Percentiles rank a stretch among this genome's conserved stretches.
These are phyloP conservation scores for Magnaporthiopsis rhizophila DNA, from an alignment of 2,329 filamentous ascomycete species.

Conservation along the genomic window DNA sequence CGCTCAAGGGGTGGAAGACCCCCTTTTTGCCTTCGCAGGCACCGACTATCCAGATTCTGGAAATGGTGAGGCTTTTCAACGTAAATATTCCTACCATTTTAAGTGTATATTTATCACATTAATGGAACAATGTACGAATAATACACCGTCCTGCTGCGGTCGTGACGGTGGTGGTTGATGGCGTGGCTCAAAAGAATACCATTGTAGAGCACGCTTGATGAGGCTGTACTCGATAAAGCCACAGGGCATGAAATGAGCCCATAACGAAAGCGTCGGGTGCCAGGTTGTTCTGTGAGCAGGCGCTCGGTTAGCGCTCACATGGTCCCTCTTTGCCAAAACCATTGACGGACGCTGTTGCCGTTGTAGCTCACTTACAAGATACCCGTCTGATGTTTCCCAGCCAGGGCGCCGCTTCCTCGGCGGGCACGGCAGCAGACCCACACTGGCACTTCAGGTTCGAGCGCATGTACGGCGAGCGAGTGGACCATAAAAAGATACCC, in stretches of 20 bases:
- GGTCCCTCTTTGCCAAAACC: too few species aligned
- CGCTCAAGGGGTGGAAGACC: not conserved
- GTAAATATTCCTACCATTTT: not conserved
- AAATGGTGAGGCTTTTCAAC: not conserved
- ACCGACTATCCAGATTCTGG: not conserved
- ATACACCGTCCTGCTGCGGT: too few species aligned
- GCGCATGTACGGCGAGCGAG: constrained; percentile 13
- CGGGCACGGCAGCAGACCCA: not conserved
- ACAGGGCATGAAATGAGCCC: not conserved
- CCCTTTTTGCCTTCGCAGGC: not conserved
- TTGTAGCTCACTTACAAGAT: not conserved
- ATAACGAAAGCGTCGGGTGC: not conserved
- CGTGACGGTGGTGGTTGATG: not conserved
- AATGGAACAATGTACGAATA: not conserved
- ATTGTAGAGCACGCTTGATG: constrained; percentile 1
- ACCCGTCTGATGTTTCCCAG: not conserved
- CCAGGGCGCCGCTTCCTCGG: not conserved
- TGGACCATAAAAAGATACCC: constrained; percentile 23
- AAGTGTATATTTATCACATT: not conserved
- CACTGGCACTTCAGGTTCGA: constrained; percentile 15
- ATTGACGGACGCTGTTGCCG: too few species aligned
- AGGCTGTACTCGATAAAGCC: constrained; percentile 2
- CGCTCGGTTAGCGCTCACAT: too few species aligned
- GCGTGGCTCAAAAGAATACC: too few species aligned
- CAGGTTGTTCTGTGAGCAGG: not conserved